Evolutionary conservation across 202 grass and related monocot genomes (phyloP).

Genomic region (Alloteropsis angusta): DNA sequence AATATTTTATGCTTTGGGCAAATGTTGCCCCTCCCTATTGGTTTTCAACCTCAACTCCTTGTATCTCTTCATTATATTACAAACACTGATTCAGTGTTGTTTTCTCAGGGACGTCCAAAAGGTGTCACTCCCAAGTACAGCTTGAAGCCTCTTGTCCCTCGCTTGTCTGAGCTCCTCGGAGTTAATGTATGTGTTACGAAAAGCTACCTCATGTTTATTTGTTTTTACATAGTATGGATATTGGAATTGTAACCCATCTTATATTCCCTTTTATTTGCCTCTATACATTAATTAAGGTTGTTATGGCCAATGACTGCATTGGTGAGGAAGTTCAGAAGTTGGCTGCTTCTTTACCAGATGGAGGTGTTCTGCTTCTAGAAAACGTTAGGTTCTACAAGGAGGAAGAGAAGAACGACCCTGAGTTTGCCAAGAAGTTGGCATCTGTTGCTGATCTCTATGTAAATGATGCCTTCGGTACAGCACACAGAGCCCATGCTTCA

Average conservation of each 20-base stretch:
- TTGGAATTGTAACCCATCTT: not conserved
- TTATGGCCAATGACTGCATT: conserved; percentile 61
- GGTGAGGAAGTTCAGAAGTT: conserved; percentile 57
- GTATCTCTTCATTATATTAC: not conserved
- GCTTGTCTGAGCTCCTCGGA: conserved; percentile 54
- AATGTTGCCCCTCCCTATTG: not conserved
- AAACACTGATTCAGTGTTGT: not conserved
- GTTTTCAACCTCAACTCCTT: not conserved
- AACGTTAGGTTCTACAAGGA: conserved; percentile 77
- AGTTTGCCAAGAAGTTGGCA: conserved; percentile 62
- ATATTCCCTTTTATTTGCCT: conserved; percentile 3
- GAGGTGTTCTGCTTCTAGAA: conserved; percentile 66
- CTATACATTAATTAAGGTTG: conserved; percentile 33
- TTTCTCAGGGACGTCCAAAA: conserved; percentile 75
- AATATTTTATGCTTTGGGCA: not conserved
- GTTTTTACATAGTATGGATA: not conserved
- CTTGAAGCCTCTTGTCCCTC: conserved; percentile 55
- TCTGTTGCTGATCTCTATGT: conserved; percentile 70
- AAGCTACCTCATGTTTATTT: not conserved
- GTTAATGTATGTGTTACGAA: conserved; percentile 23
- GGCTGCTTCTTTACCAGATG: conserved; percentile 42
- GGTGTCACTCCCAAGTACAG: conserved; percentile 56
- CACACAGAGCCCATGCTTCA: conserved; percentile 83
- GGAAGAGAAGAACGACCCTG: conserved; percentile 60
- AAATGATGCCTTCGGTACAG: conserved; percentile 64